Percentiles rank a stretch among this genome's conserved stretches.
These are phyloP conservation scores for Leptosphaerulina australis DNA, from an alignment of 2,329 filamentous ascomycete genomes.

Conservation along the genomic window DNA sequence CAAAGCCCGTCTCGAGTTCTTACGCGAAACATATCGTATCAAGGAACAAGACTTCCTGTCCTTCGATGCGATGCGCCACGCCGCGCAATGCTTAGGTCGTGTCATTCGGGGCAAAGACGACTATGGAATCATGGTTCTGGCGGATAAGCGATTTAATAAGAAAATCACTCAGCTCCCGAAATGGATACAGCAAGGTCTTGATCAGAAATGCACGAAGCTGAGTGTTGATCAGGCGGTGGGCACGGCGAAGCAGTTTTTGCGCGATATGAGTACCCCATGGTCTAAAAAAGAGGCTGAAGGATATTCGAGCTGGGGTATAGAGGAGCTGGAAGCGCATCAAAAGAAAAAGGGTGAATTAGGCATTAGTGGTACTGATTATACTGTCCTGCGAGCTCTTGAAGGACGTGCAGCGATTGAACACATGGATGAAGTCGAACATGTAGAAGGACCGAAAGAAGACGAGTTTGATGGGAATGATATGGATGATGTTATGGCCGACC, in stretches of 20 bases:
- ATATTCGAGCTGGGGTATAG: conserved; percentile 87
- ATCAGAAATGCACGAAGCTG: conserved; percentile 84
- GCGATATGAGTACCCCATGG: conserved; percentile 92
- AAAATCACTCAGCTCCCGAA: conserved; percentile 90
- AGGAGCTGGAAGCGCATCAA: conserved; percentile 79
- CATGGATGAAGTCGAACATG: conserved; percentile 22
- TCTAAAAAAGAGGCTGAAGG: conserved; percentile 83
- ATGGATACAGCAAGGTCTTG: conserved; percentile 90
- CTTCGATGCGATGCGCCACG: conserved; percentile 99
- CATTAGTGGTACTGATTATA: conserved; percentile 65
- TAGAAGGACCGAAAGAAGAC: conserved; percentile 29
- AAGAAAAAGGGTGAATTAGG: conserved; percentile 72
- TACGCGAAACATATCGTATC: conserved; percentile 97
- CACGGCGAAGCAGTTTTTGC: conserved; percentile 84
- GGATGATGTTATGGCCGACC: conserved; percentile 47
- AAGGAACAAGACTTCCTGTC: conserved; percentile 97
- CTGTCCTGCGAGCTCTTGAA: conserved; percentile 47
- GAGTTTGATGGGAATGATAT: conserved; percentile 45
- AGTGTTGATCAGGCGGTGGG: conserved; percentile 96
- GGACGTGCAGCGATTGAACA: conserved; percentile 36
- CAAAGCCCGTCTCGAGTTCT: conserved; percentile 91
- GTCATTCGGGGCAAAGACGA: conserved; percentile 96
- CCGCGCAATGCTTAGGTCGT: conserved; percentile 92
- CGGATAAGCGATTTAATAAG: conserved; percentile 90
- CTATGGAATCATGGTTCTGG: conserved; percentile 99